phyloP scores from a whole-genome alignment of 2,329 filamentous ascomycete species.

The Botryotinia calthae region DNA sequence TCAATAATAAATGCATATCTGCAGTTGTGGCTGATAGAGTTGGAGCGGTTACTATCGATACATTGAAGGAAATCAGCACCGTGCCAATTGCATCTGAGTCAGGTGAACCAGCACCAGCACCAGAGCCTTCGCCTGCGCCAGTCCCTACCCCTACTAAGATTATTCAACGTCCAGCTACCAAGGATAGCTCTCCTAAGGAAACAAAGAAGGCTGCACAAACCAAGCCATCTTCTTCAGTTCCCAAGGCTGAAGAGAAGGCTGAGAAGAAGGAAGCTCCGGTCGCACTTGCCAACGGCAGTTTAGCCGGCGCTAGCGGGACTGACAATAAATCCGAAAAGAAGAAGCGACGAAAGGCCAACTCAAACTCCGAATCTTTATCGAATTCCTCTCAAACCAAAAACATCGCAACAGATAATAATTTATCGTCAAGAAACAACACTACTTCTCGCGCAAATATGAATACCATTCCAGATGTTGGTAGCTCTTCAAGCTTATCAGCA shows the following conservation, averaged over 20 bases:
- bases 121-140: slow-evolving; percentile 25
- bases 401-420: slow-evolving; percentile 38
- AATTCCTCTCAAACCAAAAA: slow-evolving; percentile 32
- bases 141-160: slow-evolving; percentile 33
- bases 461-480: slow-evolving; percentile 23
- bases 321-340: slow-evolving; percentile 62
- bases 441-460: slow-evolving; percentile 28
- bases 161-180: slow-evolving; percentile 32
- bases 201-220: slow-evolving; percentile 32
- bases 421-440: slow-evolving; percentile 33
- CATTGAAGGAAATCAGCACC: slow-evolving; percentile 49
- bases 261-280: slow-evolving; percentile 34
- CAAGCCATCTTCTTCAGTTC: slow-evolving; percentile 25
- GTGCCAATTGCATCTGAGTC: slow-evolving; percentile 22
- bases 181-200: slow-evolving; percentile 33
- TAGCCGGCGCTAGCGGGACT: slow-evolving; percentile 33
- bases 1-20: slow-evolving; percentile 81
- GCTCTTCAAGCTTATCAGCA: slow-evolving; percentile 19
- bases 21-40: slow-evolving; percentile 73
- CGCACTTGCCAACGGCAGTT: slow-evolving; percentile 30
- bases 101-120: slow-evolving; percentile 17
- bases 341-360: slow-evolving; percentile 68
- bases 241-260: slow-evolving; percentile 43
- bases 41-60: slow-evolving; percentile 71
- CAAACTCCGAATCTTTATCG: slow-evolving; percentile 33